Evolutionary conservation across 23 red algal species (phyloP), one percentile per base, ranked within the genome.

Genomic region (Gracilaria vermiculophylla): DNA sequence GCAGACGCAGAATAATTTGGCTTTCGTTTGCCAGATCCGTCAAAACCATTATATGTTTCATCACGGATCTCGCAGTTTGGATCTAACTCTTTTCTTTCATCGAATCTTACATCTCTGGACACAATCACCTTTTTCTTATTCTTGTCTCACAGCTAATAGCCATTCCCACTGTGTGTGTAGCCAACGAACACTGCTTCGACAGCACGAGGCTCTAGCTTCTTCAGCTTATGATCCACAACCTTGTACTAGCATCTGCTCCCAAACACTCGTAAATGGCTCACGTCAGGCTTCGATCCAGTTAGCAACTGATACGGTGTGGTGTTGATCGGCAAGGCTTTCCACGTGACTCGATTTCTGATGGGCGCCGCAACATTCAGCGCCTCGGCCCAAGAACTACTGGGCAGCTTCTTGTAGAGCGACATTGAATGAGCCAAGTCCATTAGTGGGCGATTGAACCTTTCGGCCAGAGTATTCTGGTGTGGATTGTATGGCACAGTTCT

Each of bases 391-490:
- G 66, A 82, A 10, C 1, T 0, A 23, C 66, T 82, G 3, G 53
- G 2, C 42, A 66, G 13, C 5, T 82, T 82, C 57, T 66, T 62
- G 15, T 82, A 39, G 48, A 32, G 53, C 37, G 66, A 23, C 58
- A 82, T 64, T 65, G 78, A 62, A 8, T 55, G 19, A 19, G 2
- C 39, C 55, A 82, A 17, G 58, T 88, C 69, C 51, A 74, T 36
- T 9, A 88, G 83, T 62, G 65, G 55, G 3, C 83, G 69, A 31
- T 75, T 88, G 19, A 53, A 34, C 19, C 83, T 48, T 62, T 88
- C 69, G 20, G 66, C 65, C 8, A 78, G 24, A 1, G 69, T 43
- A 34, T 88, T 88, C 69, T 77, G 67, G 8, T 88, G 7, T 47
- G 65, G 83, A 28, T 56, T 88, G 83, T 88, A 75, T 5, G 36